Evolutionary conservation across 257 asterid genomes (phyloP), one percentile per base, ranked within the genome.

Genomic region (Linderniella brevidens): DNA sequence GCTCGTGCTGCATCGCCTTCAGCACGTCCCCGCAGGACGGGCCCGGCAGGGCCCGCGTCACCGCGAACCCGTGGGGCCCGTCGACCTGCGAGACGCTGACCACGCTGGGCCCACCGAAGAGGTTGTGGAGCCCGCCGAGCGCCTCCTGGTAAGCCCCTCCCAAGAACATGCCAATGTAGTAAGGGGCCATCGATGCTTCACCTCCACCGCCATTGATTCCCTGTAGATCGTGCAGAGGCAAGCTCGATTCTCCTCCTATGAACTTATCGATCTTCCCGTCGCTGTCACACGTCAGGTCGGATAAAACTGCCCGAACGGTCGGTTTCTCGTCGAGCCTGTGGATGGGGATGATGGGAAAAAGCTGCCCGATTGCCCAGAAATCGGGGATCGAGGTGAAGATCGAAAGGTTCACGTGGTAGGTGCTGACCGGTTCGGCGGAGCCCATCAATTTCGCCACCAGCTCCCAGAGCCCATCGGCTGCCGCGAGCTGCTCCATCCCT

Each of bases 71-170:
- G 39, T 88, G 78, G 6, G 95, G 95, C 11, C 96, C 92, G 19
- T 90, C 82, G 37, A 93, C 69, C 62, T 90, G 96, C 0, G 63
- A 67, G 13, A 85, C 98, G 0, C 88, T 85, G n/a, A 90, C 77
- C 0, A 81, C 79, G 13, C 96, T 85, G 0, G 98, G 93, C 6
- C 93, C 86, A 13, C 93, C 96, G 17, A 90, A 90, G 13, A 90
- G 72, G 68, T 90, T 90, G 68, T 90, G 98, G 42, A 70, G 52
- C 4, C 94, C 94, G 0, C 96, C 98, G 0, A 90, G 77, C 0
- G 98, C 93, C 68, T 90, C 96, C 71, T 85, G 79, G 19, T 90
- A 90, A 43, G 98, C 98, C 58, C 98, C 98, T 3, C 96, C 98
- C 48, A 81, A 64, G 53, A 90, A 85, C 94, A 85, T 90, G 19